Base-by-base conservation (phyloP, 495 filamentous ascomycete species). In the Penicillium longicatenatum region DNA sequence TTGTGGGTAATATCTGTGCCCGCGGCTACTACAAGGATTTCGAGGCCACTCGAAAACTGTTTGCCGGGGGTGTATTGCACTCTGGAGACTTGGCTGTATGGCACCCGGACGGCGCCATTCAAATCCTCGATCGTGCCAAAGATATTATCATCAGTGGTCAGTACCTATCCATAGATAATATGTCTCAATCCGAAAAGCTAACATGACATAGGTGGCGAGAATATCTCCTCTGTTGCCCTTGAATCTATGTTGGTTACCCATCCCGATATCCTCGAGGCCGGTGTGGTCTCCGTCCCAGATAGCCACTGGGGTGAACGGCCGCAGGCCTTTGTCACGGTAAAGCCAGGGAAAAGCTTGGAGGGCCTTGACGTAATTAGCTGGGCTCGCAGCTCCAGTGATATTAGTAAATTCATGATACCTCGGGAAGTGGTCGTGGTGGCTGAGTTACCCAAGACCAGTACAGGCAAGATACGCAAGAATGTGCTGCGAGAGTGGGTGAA, bases 101-200 rank as follows among this genome's bases (percentile, higher is more conserved):
- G 88, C 89, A 96, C 67, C 80, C 87, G 1, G 93, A 98, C 66
- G 92, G 93, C 2, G 86, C 89, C 48, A 84, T 92, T 44, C 91
- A 97, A 77, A 97, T 98, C 60, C 78, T 95, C 58, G 94, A 98
- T 71, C 82, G 94, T 35, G 90, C 90, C 4, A 98, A 98, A 76
- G 94, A 98, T 69, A 97, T 98, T 45, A 98, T 98, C 50, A 98
- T 98, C 58, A 96, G 91, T 60, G 94, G 92, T 93, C 79, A 53
- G 83, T 75, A 19, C 11, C 45, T 11, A n/a, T 19, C 12, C 22
- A 20, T 35, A 6, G 29, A 20, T 7, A 30, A 51, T 21, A 17
- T 16, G 1, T 12, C 16, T 6, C 37, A 17, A 7, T 17, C 16
- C 14, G 14, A 39, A 31, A 22, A 2, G 0, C 20, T 45, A 22